phyloP scores from a whole-genome alignment of 75 land plant species.

The Pinus taeda region DNA sequence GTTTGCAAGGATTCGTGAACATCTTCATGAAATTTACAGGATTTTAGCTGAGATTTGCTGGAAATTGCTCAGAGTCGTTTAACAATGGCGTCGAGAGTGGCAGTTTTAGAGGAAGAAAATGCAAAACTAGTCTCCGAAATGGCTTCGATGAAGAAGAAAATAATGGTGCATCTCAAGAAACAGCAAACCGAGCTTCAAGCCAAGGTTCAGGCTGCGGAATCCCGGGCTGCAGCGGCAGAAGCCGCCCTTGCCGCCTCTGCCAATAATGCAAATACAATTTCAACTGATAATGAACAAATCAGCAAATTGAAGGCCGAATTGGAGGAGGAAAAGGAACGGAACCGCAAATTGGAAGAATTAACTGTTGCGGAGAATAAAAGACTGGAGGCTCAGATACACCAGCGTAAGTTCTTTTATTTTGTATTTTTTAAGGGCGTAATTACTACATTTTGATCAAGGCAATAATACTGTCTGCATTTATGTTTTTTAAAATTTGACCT shows the following conservation, averaged over 20 bases:
- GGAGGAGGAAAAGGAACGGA: slow-evolving; percentile 5
- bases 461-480: no score
- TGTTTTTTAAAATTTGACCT: no score
- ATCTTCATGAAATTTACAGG: no score
- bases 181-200: slow-evolving; percentile 32
- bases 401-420: slow-evolving; percentile 2
- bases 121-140: slow-evolving; percentile 31
- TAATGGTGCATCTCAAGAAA: slow-evolving; percentile 40
- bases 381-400: slow-evolving; percentile 6
- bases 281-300: background rate
- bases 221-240: slow-evolving; percentile 34
- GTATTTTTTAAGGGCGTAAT: background rate
- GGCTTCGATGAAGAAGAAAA: slow-evolving; percentile 48
- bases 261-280: background rate
- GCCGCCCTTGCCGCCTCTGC: slow-evolving; percentile 27
- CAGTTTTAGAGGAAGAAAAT: slow-evolving; percentile 35
- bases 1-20: no score
- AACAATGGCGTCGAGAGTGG: slow-evolving; percentile 23
- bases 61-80: no score
- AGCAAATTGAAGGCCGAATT: slow-evolving; percentile 8
- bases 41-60: no score
- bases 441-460: no score
- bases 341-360: background rate
- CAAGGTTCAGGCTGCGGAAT: slow-evolving; percentile 33
- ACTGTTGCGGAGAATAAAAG: background rate